These are phyloP conservation scores for Rhododendron griersonianum DNA, from an alignment of 148 eudicot genomes.

Conservation along the genomic window DNA sequence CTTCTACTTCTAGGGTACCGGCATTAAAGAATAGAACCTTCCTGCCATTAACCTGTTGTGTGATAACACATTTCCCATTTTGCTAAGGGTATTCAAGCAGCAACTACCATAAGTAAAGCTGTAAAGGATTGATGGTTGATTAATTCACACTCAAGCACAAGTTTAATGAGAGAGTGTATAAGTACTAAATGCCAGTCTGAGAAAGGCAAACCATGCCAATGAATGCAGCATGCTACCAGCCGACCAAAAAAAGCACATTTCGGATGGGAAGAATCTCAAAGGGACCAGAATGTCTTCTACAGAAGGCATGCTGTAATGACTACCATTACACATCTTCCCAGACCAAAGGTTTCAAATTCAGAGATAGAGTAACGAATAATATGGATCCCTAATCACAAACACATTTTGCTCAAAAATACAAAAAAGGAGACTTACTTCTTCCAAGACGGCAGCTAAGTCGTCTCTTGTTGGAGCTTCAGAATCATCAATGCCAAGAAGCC, in stretches of 20 bases:
- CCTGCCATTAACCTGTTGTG: neutral
- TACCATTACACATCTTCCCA: neutral
- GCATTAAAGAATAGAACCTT: neutral
- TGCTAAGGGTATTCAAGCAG: neutral
- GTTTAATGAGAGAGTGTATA: neutral
- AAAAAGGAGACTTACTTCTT: conserved; percentile 50
- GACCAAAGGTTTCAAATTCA: neutral
- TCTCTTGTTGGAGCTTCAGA: conserved; percentile 85
- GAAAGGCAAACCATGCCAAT: neutral
- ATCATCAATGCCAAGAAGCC: conserved; percentile 89
- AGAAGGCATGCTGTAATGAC: neutral
- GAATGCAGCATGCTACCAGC: neutral
- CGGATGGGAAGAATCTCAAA: neutral
- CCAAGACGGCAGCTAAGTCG: conserved; percentile 71
- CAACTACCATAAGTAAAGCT: neutral
- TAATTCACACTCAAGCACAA: neutral
- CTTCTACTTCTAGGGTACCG: neutral
- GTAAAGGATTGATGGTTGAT: neutral
- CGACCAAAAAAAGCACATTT: neutral
- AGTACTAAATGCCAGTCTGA: neutral
- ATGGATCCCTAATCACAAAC: neutral
- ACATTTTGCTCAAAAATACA: neutral
- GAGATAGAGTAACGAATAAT: neutral
- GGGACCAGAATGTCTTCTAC: neutral
- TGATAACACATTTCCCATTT: neutral